A percentile compares a stretch with the other conserved stretches of the same genome.
phyloP scores from a whole-genome alignment of 306 rosid species.

The Astragalus membranaceus region DNA sequence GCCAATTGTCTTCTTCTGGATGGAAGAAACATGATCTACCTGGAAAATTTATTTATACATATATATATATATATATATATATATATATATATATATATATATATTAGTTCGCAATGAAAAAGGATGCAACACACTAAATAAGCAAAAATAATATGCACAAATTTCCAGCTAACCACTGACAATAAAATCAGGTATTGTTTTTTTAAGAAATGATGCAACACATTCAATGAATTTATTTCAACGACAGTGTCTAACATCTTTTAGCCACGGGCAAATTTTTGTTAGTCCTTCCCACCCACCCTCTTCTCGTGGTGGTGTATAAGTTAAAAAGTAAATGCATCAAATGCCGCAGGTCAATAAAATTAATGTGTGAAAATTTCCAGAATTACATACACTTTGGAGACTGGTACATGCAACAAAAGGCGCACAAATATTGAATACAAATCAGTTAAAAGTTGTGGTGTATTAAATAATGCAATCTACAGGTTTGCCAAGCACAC shows the following conservation, averaged over 20 bases:
- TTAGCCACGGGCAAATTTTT: background rate
- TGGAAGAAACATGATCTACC: conserved; percentile 84
- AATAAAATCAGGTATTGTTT: conserved; percentile 4
- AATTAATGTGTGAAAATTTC: conserved; percentile 4
- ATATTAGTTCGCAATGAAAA: conserved; percentile 1
- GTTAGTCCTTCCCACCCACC: background rate
- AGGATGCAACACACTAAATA: conserved; percentile 10
- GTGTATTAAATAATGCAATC: background rate
- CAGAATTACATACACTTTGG: background rate
- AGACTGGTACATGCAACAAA: background rate
- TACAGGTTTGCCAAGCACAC: conserved; percentile 6
- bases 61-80: conserved; percentile 1
- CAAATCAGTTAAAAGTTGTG: background rate
- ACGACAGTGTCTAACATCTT: conserved; percentile 3
- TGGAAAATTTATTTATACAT: conserved; percentile 29
- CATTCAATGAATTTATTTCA: conserved; percentile 15
- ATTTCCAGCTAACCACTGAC: background rate
- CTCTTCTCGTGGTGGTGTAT: background rate
- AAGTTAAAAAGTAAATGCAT: background rate
- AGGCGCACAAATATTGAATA: background rate
- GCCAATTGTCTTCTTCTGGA: conserved; percentile 84
- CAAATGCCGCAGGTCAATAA: background rate
- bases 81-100: background rate
- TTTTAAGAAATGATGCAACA: conserved; percentile 10
- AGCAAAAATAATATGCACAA: background rate